Conservation (phyloP, 2,329 filamentous ascomycete genomes). For the Pseudomassariella vexata region DNA sequence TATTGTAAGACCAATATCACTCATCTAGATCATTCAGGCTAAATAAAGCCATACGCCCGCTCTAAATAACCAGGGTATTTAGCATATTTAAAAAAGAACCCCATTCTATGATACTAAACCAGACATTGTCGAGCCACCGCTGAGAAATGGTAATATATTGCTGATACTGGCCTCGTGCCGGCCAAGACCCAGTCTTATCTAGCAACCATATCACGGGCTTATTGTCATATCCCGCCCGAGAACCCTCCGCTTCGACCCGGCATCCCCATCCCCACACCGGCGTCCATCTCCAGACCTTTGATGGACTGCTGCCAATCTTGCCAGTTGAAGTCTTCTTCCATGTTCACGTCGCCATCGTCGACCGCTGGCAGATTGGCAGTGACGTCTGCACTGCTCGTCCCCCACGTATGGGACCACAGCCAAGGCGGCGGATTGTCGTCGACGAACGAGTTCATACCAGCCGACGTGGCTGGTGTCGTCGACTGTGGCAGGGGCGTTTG, state of each 20-base stretch:
- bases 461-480: constrained; percentile 2
- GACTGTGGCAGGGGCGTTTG: background rate
- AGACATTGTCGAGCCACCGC: no score
- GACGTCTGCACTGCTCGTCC: constrained; percentile 18
- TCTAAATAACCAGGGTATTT: no score
- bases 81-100: no score
- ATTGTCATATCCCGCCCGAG: constrained; percentile 19
- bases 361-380: constrained; percentile 13
- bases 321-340: constrained; percentile 40
- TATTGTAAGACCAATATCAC: no score
- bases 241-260: constrained; percentile 15
- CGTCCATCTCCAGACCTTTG: constrained; percentile 29
- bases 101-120: no score
- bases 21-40: no score
- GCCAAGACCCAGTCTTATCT: no score
- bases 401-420: constrained; percentile 30
- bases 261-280: constrained; percentile 17
- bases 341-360: constrained; percentile 24
- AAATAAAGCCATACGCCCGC: no score
- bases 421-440: constrained; percentile 33
- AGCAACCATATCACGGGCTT: background rate
- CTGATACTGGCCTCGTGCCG: no score
- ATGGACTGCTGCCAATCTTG: constrained; percentile 41
- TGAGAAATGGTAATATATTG: no score
- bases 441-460: constrained; percentile 7